Evolutionary conservation across 768 basidiomycete species (phyloP).

Genomic region (Russula olivacea): DNA sequence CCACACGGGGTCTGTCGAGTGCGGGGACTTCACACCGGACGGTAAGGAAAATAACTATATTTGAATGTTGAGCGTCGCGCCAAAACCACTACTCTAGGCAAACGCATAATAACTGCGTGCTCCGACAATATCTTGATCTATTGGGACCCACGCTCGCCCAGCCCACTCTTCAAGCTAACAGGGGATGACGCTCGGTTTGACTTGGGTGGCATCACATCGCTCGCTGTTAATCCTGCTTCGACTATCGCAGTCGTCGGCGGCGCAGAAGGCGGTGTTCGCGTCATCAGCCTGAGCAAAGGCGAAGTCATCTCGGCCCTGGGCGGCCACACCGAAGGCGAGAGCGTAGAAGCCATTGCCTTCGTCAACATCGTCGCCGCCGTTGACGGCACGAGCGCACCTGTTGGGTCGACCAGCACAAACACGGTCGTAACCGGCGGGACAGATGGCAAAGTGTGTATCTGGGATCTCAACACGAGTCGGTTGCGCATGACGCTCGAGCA

Average conservation of each 20-base stretch:
- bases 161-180: slow-evolving; percentile 77
- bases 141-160: slow-evolving; percentile 84
- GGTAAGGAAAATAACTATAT: slow-evolving; percentile 39
- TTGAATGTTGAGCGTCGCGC: background rate
- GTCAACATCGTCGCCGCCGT: slow-evolving; percentile 64
- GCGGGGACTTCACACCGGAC: slow-evolving; percentile 89
- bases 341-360: slow-evolving; percentile 81
- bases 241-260: slow-evolving; percentile 92
- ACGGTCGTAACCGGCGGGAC: slow-evolving; percentile 84
- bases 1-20: slow-evolving; percentile 76
- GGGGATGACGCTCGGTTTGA: slow-evolving; percentile 66
- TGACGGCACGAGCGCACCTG: slow-evolving; percentile 44
- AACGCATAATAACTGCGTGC: slow-evolving; percentile 84
- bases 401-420: slow-evolving; percentile 46
- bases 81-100: slow-evolving; percentile 44
- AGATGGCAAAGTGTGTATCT: slow-evolving; percentile 90
- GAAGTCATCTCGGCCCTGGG: slow-evolving; percentile 71
- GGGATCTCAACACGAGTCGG: slow-evolving; percentile 88
- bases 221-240: slow-evolving; percentile 80
- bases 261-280: slow-evolving; percentile 74
- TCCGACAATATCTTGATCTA: slow-evolving; percentile 74
- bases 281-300: slow-evolving; percentile 83
- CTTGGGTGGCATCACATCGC: slow-evolving; percentile 77
- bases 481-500: slow-evolving; percentile 79
- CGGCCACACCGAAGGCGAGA: slow-evolving; percentile 83